Evolutionary conservation across 495 filamentous ascomycete species (phyloP).

Genomic region (Jackrogersella multiformis): DNA sequence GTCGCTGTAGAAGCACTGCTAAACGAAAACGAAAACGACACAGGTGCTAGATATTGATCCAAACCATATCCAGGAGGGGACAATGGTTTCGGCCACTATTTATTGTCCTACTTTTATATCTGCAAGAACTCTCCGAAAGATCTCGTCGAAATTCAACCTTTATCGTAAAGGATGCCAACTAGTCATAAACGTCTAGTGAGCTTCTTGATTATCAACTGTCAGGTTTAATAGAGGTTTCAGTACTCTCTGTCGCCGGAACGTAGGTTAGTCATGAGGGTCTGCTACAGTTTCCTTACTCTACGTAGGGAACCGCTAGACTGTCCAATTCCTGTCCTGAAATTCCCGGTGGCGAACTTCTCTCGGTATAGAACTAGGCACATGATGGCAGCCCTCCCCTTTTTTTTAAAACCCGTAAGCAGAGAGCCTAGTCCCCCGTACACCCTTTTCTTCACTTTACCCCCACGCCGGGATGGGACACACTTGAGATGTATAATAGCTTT

Average conservation of each 20-base stretch:
- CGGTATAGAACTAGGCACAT: background rate
- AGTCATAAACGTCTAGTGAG: no score
- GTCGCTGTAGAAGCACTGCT: no score
- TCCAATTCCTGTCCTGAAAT: background rate
- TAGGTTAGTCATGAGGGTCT: background rate
- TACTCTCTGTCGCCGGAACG: background rate
- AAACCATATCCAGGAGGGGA: no score
- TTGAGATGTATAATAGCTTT: background rate
- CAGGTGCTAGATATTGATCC: background rate
- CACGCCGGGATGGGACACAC: conserved; percentile 15
- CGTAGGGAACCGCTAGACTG: background rate
- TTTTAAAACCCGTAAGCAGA: no score
- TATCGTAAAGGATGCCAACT: no score
- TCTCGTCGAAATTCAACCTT: no score
- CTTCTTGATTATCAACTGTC: background rate
- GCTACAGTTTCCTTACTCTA: background rate
- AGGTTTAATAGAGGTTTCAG: background rate
- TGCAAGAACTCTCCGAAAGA: no score
- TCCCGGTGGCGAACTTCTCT: background rate
- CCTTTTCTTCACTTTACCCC: conserved; percentile 15
- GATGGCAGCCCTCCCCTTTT: no score
- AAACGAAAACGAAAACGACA: background rate
- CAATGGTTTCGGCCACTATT: no score
- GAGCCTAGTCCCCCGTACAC: background rate
- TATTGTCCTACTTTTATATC: no score